A percentile compares a stretch with the other conserved stretches of the same genome.
These are phyloP conservation scores for Talaromyces sp. DNA, from an alignment of 2,329 filamentous ascomycete genomes.

Conservation along the genomic window DNA sequence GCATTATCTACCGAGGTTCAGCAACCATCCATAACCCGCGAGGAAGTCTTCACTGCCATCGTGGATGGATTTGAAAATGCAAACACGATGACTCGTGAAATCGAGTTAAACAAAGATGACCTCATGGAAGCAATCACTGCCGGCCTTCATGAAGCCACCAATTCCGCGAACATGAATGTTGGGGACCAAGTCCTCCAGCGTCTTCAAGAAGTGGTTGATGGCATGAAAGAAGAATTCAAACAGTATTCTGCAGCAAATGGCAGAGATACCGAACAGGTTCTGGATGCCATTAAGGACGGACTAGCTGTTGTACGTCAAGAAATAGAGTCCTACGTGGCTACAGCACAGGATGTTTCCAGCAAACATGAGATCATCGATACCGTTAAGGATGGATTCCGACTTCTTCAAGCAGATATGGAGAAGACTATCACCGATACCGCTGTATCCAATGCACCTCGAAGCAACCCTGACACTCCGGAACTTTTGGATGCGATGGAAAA, in stretches of 20 bases:
- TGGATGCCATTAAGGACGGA: slow-evolving; percentile 85
- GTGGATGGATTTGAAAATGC: slow-evolving; percentile 59
- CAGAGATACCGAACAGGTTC: slow-evolving; percentile 81
- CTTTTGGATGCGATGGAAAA: slow-evolving; percentile 76
- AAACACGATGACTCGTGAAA: slow-evolving; percentile 57
- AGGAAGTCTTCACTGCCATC: slow-evolving; percentile 61
- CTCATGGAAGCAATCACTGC: slow-evolving; percentile 62
- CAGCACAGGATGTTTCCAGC: slow-evolving; percentile 66
- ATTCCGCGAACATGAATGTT: slow-evolving; percentile 53
- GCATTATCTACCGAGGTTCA: slow-evolving; percentile 36
- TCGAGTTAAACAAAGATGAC: slow-evolving; percentile 58
- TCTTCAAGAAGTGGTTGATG: slow-evolving; percentile 61
- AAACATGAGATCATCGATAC: slow-evolving; percentile 80
- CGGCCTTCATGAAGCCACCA: slow-evolving; percentile 57
- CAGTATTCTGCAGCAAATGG: slow-evolving; percentile 78
- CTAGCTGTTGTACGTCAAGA: slow-evolving; percentile 78
- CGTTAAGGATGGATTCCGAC: slow-evolving; percentile 63
- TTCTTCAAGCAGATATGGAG: slow-evolving; percentile 62
- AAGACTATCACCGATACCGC: slow-evolving; percentile 52
- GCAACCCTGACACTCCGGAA: slow-evolving; percentile 62
- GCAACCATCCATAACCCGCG: slow-evolving; percentile 51
- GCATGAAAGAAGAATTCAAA: slow-evolving; percentile 69
- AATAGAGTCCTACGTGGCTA: slow-evolving; percentile 80
- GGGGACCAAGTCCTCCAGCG: slow-evolving; percentile 63
- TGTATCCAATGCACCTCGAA: slow-evolving; percentile 32